phyloP scores from a whole-genome alignment of 202 grass and related monocot species.

The Elaeis oleifera region DNA sequence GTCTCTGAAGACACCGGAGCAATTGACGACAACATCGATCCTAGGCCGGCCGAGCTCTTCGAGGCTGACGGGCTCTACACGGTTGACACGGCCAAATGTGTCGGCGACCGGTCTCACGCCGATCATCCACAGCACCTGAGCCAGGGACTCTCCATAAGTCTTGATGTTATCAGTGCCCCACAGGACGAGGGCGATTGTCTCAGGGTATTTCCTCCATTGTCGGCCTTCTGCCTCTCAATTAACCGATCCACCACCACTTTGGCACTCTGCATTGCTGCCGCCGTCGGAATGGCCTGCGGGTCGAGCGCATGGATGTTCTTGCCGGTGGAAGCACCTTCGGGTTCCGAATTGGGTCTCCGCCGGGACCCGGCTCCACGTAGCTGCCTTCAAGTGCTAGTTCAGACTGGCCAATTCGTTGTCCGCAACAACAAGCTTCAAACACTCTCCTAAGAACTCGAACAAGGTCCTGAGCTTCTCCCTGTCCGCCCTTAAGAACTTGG shows the following conservation, averaged over 20 bases:
- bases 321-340: conserved; percentile 93
- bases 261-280: conserved; percentile 84
- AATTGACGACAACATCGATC: conserved; percentile 92
- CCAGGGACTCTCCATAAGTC: conserved; percentile 92
- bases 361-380: conserved; percentile 85
- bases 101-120: conserved; percentile 74
- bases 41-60: conserved; percentile 91
- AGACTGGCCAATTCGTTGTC: conserved; percentile 87
- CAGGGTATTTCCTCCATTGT: conserved; percentile 86
- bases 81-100: conserved; percentile 86
- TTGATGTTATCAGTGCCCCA: conserved; percentile 99
- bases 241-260: conserved; percentile 82
- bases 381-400: conserved; percentile 87
- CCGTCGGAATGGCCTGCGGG: conserved; percentile 84
- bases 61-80: conserved; percentile 85
- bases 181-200: conserved; percentile 93
- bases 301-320: conserved; percentile 99
- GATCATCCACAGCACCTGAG: conserved; percentile 93
- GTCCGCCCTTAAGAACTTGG: conserved; percentile 78
- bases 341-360: conserved; percentile 90
- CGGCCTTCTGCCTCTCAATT: conserved; percentile 76
- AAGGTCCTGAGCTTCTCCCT: conserved; percentile 74
- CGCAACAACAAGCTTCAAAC: conserved; percentile 72
- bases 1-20: conserved; percentile 95
- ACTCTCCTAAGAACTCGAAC: conserved; percentile 75